Conservation (phyloP, 441 rosid genomes). For the Populus hybrid region DNA sequence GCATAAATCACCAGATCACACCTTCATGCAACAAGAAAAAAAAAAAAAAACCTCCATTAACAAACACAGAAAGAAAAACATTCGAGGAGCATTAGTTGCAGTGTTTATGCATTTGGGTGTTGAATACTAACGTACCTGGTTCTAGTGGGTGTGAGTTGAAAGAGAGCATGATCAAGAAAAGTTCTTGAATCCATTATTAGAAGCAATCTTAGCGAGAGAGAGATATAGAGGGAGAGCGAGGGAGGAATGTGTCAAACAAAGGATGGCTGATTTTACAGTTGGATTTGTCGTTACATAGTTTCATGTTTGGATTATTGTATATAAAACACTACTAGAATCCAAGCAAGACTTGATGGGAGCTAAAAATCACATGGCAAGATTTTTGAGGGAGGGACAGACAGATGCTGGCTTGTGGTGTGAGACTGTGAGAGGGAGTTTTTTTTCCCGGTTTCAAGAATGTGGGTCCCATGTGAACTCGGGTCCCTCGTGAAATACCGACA, state of each 20-base stretch:
- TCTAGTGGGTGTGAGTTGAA: conserved; percentile 96
- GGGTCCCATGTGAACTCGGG: conserved; percentile 27
- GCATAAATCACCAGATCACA: conserved; percentile 83
- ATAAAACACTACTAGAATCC: too few relatives aligned
- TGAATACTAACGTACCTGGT: conserved; percentile 55
- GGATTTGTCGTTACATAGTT: neutral
- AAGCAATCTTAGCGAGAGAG: conserved; percentile 3
- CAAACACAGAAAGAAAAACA: neutral
- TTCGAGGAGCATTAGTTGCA: neutral
- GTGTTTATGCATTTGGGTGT: neutral
- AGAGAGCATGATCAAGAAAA: conserved; percentile 76
- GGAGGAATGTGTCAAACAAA: neutral
- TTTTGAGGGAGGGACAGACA: neutral
- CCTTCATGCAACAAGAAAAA: conserved; percentile 35
- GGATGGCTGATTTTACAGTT: neutral
- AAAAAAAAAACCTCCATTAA: conserved; percentile 8
- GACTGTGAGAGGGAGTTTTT: neutral
- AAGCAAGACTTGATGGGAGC: neutral
- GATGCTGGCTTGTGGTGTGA: neutral
- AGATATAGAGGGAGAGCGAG: neutral
- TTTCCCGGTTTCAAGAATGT: neutral
- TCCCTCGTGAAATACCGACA: conserved; percentile 28
- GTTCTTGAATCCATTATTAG: conserved; percentile 70
- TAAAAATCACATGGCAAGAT: neutral
- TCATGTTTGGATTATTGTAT: neutral